Evolutionary conservation across 108 stramenopile species (phyloP), one percentile per base, ranked within the genome.

Genomic region (Conticribra guillardii): DNA sequence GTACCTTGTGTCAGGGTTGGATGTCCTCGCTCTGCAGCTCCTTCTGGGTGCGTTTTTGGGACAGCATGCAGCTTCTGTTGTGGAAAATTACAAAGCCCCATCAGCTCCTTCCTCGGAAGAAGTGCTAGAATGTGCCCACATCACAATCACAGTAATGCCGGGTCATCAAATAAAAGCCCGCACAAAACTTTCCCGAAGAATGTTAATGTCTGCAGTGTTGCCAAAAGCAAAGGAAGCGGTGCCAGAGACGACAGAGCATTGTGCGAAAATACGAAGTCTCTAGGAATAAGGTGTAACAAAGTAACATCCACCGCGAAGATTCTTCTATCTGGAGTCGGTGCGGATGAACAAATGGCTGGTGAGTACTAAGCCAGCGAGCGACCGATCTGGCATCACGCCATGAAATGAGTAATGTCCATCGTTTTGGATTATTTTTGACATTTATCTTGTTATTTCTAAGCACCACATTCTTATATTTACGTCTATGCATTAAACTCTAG

Each of bases 341-440:
- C 99, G 3, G 99, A 99, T 66, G 99, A 99, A 72, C 94, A 88
- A 66, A 64, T 97, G 61, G 99, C 87, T 33, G 37, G 37, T 41
- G 11, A 41, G 37, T 41, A n/a, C n/a, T n/a, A n/a, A n/a, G n/a
- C n/a, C n/a, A n/a, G n/a, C n/a, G n/a, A n/a, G n/a, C n/a, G n/a
- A n/a, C n/a, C n/a, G n/a, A n/a, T n/a, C n/a, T n/a, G n/a, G n/a
- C n/a, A n/a, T n/a, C n/a, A n/a, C n/a, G n/a, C n/a, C n/a, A n/a
- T n/a, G n/a, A n/a, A n/a, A n/a, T n/a, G n/a, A n/a, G n/a, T n/a
- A n/a, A n/a, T n/a, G n/a, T n/a, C n/a, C n/a, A n/a, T n/a, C n/a
- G n/a, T n/a, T n/a, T n/a, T n/a, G n/a, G n/a, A n/a, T n/a, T n/a
- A n/a, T n/a, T n/a, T n/a, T n/a, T n/a, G n/a, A n/a, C n/a, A n/a